These are phyloP conservation scores for Linderina pennispora DNA, from an alignment of 192 early-diverging fungal species.

Conservation along the genomic window DNA sequence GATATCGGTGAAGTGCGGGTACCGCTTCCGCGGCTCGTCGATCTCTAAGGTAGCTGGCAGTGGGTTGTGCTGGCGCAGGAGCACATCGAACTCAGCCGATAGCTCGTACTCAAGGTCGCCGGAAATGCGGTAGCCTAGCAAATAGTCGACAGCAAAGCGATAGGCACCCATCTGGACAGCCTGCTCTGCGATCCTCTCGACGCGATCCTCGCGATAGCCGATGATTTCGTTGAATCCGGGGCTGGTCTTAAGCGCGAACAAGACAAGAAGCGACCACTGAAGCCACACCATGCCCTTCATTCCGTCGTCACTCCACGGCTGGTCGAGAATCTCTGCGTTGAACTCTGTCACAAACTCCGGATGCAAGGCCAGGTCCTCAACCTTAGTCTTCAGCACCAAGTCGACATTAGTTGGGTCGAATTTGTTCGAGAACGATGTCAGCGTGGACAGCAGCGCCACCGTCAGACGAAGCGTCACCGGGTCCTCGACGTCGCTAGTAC, in stretches of 20 bases:
- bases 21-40: conserved; percentile 8
- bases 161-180: conserved; percentile 53
- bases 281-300: conserved; percentile 49
- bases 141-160: conserved; percentile 58
- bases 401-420: conserved; percentile 20
- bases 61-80: conserved; percentile 20
- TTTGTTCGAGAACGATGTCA: conserved; percentile 23
- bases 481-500: conserved; percentile 25
- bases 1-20: conserved; percentile 32
- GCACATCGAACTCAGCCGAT: conserved; percentile 32
- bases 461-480: conserved; percentile 33
- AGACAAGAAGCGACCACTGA: conserved; percentile 57
- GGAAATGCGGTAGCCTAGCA: conserved; percentile 49
- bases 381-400: conserved; percentile 25
- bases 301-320: conserved; percentile 39
- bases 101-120: conserved; percentile 40
- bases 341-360: conserved; percentile 30
- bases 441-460: conserved; percentile 20
- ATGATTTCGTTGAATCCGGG: conserved; percentile 42
- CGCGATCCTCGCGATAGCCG: conserved; percentile 40
- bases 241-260: conserved; percentile 43
- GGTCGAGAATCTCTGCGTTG: conserved; percentile 36
- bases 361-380: conserved; percentile 31
- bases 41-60: background rate
- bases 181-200: conserved; percentile 49